phyloP scores from a whole-genome alignment of 2,329 filamentous ascomycete species.

The Neoarthrinium moseri region DNA sequence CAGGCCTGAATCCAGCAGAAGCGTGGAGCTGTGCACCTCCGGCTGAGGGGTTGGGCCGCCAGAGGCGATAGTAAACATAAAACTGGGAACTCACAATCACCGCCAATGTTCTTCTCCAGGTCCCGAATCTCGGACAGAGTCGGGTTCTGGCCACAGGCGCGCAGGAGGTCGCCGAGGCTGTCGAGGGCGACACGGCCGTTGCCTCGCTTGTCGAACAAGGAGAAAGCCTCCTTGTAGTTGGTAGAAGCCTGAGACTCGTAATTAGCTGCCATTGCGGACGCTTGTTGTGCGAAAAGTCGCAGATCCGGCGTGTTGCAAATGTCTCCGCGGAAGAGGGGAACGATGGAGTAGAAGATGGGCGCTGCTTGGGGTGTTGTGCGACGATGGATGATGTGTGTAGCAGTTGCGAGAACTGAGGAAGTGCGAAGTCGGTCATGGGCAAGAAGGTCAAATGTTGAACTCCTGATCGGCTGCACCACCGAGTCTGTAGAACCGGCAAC shows the following conservation, averaged over 20 bases:
- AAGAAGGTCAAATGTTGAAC: too few relatives aligned
- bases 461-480: too few relatives aligned
- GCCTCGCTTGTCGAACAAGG: slow-evolving; percentile 98
- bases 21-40: too few relatives aligned
- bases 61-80: slow-evolving; percentile 11
- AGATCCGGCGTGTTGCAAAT: too few relatives aligned
- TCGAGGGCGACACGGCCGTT: slow-evolving; percentile 87
- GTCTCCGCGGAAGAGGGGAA: too few relatives aligned
- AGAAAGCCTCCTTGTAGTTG: slow-evolving; percentile 99
- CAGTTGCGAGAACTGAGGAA: too few relatives aligned
- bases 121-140: slow-evolving; percentile 91
- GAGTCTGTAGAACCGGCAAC: background rate
- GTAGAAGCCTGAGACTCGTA: slow-evolving; percentile 63
- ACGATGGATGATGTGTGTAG: background rate
- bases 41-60: too few relatives aligned
- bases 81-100: slow-evolving; percentile 72
- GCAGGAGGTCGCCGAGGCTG: slow-evolving; percentile 86
- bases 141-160: slow-evolving; percentile 97
- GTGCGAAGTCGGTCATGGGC: too few relatives aligned
- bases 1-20: too few relatives aligned
- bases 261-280: slow-evolving; percentile 27
- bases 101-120: slow-evolving; percentile 83
- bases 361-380: too few relatives aligned
- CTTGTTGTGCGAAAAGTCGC: too few relatives aligned
- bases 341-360: too few relatives aligned